Base-by-base conservation (phyloP, 495 filamentous ascomycete species). In the Lichina pygmaea region DNA sequence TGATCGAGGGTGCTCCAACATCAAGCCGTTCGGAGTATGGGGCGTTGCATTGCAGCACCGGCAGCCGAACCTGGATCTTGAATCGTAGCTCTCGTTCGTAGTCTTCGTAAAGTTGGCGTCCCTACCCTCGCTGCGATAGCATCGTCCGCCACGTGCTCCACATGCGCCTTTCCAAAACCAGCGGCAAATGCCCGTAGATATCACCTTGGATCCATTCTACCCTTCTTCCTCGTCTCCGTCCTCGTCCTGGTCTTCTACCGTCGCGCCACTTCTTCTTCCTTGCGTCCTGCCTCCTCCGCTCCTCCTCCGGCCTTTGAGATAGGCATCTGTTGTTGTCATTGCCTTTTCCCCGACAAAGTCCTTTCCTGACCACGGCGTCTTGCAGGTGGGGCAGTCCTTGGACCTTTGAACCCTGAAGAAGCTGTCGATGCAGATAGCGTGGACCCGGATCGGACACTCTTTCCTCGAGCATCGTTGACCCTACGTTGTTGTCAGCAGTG, bases 301-400 rank as follows among this genome's bases (percentile, higher is more conserved):
- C 45, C 61, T 53, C 46, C 57, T 56, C 45, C 44, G 60, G 15
- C 53, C 55, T 45, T 54, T 56, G 45, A 48, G 31, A 46, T 53
- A 46, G 31, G 45, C 49, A 33, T 56, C 55, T 16, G 58, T 54
- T 9, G 55, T 53, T 16, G 55, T 58, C 16, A 68, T 68, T 0
- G 81, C 86, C 53, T 71, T 67, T 62, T 94, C 82, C 0, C 91
- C 89, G 4, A 95, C 89, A 48, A 67, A 81, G 42, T 73, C 66
- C 34, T 74, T 59, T 6, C 81, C 83, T 8, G 63, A 66, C 89
- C 89, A 95, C 1, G 62, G 62, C 9, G 55, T 64, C 40, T 72
- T 66, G 53, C 89, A 94, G 9, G 68, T 61, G 8, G 84, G 83
- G 57, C 89, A 95, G 44, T 66, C 69, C 48, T 66, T 68, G 0